Evolutionary conservation across 73 alveolate genomes (phyloP).

Genomic region (Durusdinium trenchii): DNA sequence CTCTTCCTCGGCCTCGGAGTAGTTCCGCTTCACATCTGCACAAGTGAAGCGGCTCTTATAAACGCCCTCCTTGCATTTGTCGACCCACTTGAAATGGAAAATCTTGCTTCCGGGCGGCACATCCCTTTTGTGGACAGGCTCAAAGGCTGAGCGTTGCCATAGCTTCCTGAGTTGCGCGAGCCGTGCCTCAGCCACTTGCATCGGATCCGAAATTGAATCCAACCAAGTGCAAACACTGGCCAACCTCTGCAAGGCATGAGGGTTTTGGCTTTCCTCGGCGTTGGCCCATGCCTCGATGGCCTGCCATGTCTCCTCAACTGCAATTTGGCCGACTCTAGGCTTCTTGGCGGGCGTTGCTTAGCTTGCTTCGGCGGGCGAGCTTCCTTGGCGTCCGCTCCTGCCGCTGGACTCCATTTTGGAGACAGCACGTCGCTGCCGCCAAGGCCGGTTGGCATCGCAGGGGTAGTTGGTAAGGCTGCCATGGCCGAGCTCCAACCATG

Average conservation of each 20-base stretch:
- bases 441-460: too few species aligned
- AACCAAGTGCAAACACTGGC: neutral
- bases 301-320: neutral
- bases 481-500: too few species aligned
- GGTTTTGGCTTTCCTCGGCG: neutral
- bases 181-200: neutral
- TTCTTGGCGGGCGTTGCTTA: too few species aligned
- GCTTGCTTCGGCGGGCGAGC: too few species aligned
- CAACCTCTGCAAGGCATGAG: neutral
- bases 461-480: too few species aligned
- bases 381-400: too few species aligned
- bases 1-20: neutral
- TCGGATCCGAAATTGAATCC: neutral
- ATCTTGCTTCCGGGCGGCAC: neutral
- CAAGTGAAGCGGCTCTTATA: conserved; percentile 7
- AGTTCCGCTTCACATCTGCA: neutral
- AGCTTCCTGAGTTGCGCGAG: neutral
- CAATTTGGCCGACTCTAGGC: neutral
- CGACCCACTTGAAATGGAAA: neutral
- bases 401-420: too few species aligned
- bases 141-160: neutral
- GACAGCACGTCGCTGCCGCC: too few species aligned
- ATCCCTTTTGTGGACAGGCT: neutral
- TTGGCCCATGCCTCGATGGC: neutral
- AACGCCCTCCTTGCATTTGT: neutral